phyloP scores from a whole-genome alignment of 2,329 filamentous ascomycete species.

The Aspergillus chevalieri region DNA sequence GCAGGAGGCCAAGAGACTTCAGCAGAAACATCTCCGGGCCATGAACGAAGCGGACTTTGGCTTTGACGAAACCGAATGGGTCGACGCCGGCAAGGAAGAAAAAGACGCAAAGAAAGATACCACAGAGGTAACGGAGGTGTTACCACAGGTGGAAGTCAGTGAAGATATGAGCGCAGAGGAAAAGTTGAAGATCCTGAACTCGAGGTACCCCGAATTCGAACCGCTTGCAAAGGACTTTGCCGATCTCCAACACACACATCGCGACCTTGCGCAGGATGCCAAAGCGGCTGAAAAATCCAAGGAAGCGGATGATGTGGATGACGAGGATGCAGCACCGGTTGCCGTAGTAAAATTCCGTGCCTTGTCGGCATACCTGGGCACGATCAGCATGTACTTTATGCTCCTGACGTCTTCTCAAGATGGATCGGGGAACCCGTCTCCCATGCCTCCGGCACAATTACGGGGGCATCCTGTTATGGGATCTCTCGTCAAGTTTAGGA shows the following conservation, averaged over 20 bases:
- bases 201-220: conserved; percentile 87
- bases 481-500: conserved; percentile 69
- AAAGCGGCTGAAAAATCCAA: conserved; percentile 47
- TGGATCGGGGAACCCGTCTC: conserved; percentile 47
- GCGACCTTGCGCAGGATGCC: conserved; percentile 55
- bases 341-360: conserved; percentile 69
- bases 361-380: conserved; percentile 76
- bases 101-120: conserved; percentile 42
- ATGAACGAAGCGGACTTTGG: conserved; percentile 92
- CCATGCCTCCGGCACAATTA: conserved; percentile 70
- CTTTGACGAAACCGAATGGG: conserved; percentile 86
- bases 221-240: conserved; percentile 74
- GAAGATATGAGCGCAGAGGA: conserved; percentile 72
- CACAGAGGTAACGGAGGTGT: conserved; percentile 73
- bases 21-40: conserved; percentile 81
- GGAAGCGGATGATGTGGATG: conserved; percentile 16
- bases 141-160: conserved; percentile 76
- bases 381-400: conserved; percentile 89
- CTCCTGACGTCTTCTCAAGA: conserved; percentile 75
- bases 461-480: conserved; percentile 90
- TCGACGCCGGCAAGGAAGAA: conserved; percentile 46
- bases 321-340: conserved; percentile 44
- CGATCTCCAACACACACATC: conserved; percentile 57
- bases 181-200: conserved; percentile 65
- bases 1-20: conserved; percentile 76